Evolutionary conservation across 441 rosid genomes (phyloP).

Genomic region (Corymbia calophylla): DNA sequence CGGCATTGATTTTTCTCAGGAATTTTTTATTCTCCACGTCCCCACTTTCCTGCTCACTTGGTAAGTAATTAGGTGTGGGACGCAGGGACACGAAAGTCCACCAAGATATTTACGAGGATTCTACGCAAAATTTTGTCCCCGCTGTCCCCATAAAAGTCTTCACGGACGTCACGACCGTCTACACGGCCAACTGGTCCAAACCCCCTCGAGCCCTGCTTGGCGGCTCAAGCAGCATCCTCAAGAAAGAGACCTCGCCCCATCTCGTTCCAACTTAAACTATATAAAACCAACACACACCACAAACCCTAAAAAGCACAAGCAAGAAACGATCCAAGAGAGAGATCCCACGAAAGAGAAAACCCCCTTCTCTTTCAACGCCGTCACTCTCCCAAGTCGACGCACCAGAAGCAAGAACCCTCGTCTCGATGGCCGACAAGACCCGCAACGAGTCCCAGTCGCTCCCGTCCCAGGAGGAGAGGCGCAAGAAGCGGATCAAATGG

Average conservation of each 20-base stretch:
- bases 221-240: background rate
- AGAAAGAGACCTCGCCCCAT: background rate
- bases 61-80: background rate
- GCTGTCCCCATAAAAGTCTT: background rate
- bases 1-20: background rate
- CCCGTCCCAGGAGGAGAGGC: background rate
- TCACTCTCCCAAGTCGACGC: background rate
- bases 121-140: background rate
- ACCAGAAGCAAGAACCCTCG: background rate
- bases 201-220: background rate
- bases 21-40: background rate
- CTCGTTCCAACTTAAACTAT: background rate
- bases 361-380: background rate
- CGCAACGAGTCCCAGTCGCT: background rate
- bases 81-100: background rate
- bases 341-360: background rate
- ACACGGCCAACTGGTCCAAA: background rate
- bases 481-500: conserved; percentile 8
- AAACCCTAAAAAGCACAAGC: background rate
- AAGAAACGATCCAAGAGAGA: background rate
- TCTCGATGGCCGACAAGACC: background rate
- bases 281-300: background rate
- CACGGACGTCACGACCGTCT: background rate
- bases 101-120: background rate
- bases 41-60: background rate